These are phyloP conservation scores for Plectranthus barbatus DNA, from an alignment of 257 asterid species.

Conservation along the genomic window DNA sequence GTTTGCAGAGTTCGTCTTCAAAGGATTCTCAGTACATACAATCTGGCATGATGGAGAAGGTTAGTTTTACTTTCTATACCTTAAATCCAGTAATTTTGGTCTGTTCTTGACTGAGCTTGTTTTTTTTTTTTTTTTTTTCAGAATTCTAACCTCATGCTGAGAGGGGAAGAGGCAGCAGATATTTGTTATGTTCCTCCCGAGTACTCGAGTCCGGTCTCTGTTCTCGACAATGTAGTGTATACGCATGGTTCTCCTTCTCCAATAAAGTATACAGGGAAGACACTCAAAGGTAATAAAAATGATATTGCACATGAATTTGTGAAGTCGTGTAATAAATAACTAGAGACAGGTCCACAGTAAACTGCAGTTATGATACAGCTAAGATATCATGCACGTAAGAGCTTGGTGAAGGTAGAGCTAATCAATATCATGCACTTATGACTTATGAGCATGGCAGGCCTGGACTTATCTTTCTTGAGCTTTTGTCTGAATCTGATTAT, in stretches of 20 bases:
- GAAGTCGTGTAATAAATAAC: not conserved
- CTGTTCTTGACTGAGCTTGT: conserved; percentile 2
- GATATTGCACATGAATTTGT: not conserved
- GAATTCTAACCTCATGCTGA: conserved; percentile 33
- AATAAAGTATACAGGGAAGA: conserved; percentile 36
- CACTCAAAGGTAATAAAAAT: conserved; percentile 40
- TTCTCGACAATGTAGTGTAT: conserved; percentile 49
- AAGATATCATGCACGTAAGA: not conserved
- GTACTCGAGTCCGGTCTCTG: conserved; percentile 84
- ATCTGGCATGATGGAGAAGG: conserved; percentile 39
- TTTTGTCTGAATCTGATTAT: not conserved
- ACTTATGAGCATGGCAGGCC: not conserved
- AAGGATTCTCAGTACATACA: conserved; percentile 16
- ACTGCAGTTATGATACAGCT: not conserved
- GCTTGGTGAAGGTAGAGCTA: not conserved
- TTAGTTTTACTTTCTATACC: conserved; percentile 11
- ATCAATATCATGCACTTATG: too few relatives aligned
- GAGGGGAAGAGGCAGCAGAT: conserved; percentile 48
- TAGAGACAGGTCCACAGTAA: not conserved
- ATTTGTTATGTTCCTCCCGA: conserved; percentile 42
- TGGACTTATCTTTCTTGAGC: not conserved
- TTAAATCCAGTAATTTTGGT: not conserved
- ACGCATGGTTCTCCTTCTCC: conserved; percentile 61
- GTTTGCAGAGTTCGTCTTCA: conserved; percentile 24
- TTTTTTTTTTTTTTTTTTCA: conserved; percentile 32